phyloP scores from a whole-genome alignment of 192 early-diverging fungal species.

The Backusella psychrophila region DNA sequence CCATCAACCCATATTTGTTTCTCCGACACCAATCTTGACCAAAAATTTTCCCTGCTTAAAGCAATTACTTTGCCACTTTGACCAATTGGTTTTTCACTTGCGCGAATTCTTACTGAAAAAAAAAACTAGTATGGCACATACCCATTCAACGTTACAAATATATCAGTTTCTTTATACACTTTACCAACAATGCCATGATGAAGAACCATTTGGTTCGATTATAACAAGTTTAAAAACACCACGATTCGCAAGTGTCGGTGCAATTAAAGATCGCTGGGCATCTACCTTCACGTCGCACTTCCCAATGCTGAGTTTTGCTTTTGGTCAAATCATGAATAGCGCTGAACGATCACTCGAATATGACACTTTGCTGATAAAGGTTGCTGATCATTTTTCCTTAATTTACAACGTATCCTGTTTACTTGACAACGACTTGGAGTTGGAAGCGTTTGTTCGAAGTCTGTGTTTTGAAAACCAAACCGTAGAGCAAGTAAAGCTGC shows the following conservation, averaged over 20 bases:
- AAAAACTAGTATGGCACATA: neutral
- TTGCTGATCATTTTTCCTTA: neutral
- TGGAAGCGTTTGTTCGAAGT: constrained; percentile 1
- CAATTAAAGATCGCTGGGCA: neutral
- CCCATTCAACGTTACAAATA: constrained; percentile 5
- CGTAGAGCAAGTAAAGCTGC: neutral
- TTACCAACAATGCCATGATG: neutral
- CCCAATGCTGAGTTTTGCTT: neutral
- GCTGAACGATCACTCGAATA: constrained; percentile 2
- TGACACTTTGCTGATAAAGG: neutral
- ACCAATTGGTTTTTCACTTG: too few species aligned
- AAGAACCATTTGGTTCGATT: neutral
- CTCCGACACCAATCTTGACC: too few species aligned
- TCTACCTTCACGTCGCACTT: neutral
- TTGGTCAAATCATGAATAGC: neutral
- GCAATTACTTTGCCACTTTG: too few species aligned
- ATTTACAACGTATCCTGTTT: constrained; percentile 7
- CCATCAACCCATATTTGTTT: too few species aligned
- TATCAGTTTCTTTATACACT: neutral
- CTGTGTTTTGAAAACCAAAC: neutral
- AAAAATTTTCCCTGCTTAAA: too few species aligned
- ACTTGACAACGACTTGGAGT: neutral
- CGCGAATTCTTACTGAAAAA: too few species aligned
- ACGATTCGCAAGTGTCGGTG: neutral
- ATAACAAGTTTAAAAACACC: neutral